Evolutionary conservation across 805 yeast species (phyloP), one percentile per base, ranked within the genome.

Genomic region (Yamadazyma endophytica): DNA sequence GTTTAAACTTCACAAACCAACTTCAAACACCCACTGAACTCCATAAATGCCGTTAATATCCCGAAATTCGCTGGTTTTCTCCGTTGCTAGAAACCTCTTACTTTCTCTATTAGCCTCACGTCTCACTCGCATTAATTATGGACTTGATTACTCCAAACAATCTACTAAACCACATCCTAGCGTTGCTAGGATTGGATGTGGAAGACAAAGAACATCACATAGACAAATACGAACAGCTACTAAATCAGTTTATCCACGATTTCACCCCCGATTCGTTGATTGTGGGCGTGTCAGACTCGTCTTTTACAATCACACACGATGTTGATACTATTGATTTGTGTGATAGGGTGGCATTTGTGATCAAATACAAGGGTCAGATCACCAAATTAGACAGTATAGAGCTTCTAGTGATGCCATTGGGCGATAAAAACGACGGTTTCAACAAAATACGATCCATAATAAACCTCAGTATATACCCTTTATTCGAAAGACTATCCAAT

Each of bases 391-490:
- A 18, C 12, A 32, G 18, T 13, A 17, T 40, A 5, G 39, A 40
- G 16, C 11, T 29, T 14, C 9, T 40, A 13, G 19, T 29, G 9
- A 30, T 40, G 5, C 37, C 42, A 4, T 24, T 33, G 22, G 12
- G 20, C 15, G 6, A 25, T 28, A 24, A 33, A 24, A 41, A 40
- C 36, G 56, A 49, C 6, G 38, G 68, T 2, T 70, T 70, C 35
- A 82, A 79, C 28, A 63, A 68, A 17, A 47, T 88, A n/a, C 66
- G 77, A 42, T 61, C 76, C 0, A 54, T 89, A 17, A 54, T 87
- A 14, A 71, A 70, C 32, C 57, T 73, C 22, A 94, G 88, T 2
- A 61, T 87, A 14, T 66, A 77, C 0, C 85, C 92, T 0, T 76
- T 79, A 41, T 81, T 88, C 47, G 85, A 83, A 28, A 13, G 25